Evolutionary conservation across 257 asterid genomes (phyloP).

Genomic region (Fraxinus cuspidata): DNA sequence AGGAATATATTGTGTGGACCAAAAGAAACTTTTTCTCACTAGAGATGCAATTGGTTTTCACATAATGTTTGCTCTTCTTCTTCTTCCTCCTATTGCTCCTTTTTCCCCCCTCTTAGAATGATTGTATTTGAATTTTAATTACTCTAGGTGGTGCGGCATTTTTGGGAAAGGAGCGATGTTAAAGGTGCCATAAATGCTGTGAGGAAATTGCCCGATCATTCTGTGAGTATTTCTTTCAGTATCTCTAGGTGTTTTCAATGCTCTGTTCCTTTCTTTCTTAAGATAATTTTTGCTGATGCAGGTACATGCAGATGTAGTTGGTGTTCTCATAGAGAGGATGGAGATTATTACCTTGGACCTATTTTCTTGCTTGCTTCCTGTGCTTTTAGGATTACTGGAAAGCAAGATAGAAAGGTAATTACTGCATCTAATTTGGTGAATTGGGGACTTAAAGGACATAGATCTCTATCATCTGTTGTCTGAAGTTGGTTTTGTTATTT

Average conservation of each 20-base stretch:
- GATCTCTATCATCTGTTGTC: neutral
- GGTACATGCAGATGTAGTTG: constrained; percentile 91
- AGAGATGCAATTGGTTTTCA: neutral
- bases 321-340: constrained; percentile 67
- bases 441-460: neutral
- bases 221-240: constrained; percentile 52
- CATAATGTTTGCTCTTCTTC: neutral
- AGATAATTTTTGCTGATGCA: constrained; percentile 34
- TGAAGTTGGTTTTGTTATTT: neutral
- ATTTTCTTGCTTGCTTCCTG: constrained; percentile 88
- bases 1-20: neutral
- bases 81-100: too few relatives aligned
- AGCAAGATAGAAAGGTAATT: constrained; percentile 83
- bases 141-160: constrained; percentile 83
- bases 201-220: constrained; percentile 76
- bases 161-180: constrained; percentile 85
- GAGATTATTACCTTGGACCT: constrained; percentile 75
- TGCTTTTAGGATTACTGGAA: constrained; percentile 76
- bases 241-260: neutral
- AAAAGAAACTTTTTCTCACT: neutral
- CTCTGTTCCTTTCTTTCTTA: constrained; percentile 12
- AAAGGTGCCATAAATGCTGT: constrained; percentile 90
- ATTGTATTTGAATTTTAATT: constrained; percentile 16
- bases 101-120: neutral
- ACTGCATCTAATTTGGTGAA: neutral